Evolutionary conservation across 805 yeast genomes (phyloP), one percentile per base, ranked within the genome.

Genomic region (Metschnikowia koreensis): DNA sequence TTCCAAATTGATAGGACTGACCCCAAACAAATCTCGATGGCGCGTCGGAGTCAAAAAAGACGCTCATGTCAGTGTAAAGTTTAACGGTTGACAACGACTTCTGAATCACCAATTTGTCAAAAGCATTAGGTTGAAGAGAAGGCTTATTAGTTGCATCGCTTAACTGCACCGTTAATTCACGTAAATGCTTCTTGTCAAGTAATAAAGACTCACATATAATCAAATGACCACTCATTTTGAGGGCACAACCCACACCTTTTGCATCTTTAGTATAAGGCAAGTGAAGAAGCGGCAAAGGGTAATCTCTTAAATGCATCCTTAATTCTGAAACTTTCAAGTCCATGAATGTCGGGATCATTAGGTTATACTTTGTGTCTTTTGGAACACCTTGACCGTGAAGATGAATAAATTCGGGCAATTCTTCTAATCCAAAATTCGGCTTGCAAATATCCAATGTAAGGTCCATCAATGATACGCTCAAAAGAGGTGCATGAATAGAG

Each of bases 341-440:
- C 12, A 87, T 41, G 64, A 72, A 71, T 49, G 83, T 60, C 0
- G 97, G 97, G 1, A 91, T 60, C 63, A 86, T 64, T 16, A 88
- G 73, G 0, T 93, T 82, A 65, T 82, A 92, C 47, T 74, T 63
- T 0, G 90, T 81, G 51, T 86, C 89, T 47, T 64, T 62, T 0
- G 98, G 97, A 11, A 86, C 80, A 0, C 94, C 96, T 63, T 90
- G 91, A 1, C 97, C 98, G 7, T 87, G 73, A 6, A 82, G 79
- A 62, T 84, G 66, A 28, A 92, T 63, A 63, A 82, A 92, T n/a
- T 81, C 67, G 1, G 87, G 79, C 31, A 88, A 69, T 7, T 80
- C 70, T 2, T 50, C 41, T 28, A 64, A 43, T 26, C 56, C 58
- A 49, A 75, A 74, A 16, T 61, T 51, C 0, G 78, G 67, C 3